A percentile compares a stretch with the other conserved stretches of the same genome.
Conservation (phyloP, 805 yeast genomes). For the Candida krabiensis region DNA sequence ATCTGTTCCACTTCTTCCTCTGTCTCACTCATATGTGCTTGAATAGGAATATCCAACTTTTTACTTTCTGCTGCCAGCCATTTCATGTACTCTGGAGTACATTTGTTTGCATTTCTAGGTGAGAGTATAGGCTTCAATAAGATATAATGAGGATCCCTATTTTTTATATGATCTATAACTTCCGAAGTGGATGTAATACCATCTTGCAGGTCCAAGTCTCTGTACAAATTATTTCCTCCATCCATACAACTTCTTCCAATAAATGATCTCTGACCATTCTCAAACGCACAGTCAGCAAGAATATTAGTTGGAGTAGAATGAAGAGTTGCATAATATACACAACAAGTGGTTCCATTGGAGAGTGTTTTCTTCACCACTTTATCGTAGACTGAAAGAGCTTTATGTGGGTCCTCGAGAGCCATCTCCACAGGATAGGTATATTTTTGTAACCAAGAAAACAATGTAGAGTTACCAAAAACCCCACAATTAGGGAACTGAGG, state of each 20-base stretch:
- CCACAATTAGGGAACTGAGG: constrained; percentile 76
- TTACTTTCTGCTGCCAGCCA: constrained; percentile 41
- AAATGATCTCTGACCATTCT: constrained; percentile 75
- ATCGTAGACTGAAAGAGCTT: constrained; percentile 61
- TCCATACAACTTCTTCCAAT: constrained; percentile 91
- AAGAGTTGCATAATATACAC: constrained; percentile 62
- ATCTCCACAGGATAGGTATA: constrained; percentile 86
- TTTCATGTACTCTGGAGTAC: constrained; percentile 59
- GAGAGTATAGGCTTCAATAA: constrained; percentile 71
- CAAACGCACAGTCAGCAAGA: constrained; percentile 65
- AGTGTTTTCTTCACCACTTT: constrained; percentile 65
- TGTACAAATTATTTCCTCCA: constrained; percentile 39
- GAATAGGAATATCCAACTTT: constrained; percentile 54
- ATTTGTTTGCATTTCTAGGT: constrained; percentile 89
- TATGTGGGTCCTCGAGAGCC: constrained; percentile 47
- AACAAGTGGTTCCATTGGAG: constrained; percentile 80
- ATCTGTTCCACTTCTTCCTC: constrained; percentile 71
- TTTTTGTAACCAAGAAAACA: constrained; percentile 71
- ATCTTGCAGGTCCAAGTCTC: constrained; percentile 8
- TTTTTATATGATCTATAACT: constrained; percentile 53
- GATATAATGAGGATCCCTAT: constrained; percentile 49
- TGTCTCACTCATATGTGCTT: constrained; percentile 85
- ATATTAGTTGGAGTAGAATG: constrained; percentile 64
- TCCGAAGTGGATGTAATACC: constrained; percentile 43
- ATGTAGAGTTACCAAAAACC: constrained; percentile 75